Percentiles rank a stretch among this genome's conserved stretches.
Conservation (phyloP, 345 rosid genomes). For the Rubroshorea leprosula region DNA sequence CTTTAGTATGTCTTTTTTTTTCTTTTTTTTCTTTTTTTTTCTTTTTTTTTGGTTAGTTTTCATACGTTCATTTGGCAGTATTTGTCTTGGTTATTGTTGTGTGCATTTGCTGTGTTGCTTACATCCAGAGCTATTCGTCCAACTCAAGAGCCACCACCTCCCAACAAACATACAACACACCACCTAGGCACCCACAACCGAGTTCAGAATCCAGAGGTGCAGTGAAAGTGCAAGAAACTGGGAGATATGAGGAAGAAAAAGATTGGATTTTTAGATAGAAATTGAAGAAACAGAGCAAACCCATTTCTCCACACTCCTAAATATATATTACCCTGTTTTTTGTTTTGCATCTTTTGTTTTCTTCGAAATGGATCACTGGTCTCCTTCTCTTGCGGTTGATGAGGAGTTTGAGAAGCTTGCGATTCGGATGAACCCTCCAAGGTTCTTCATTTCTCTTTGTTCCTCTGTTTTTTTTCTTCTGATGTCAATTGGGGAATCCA, state of each 20-base stretch:
- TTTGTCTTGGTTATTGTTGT: no score
- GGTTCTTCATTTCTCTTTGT: conserved; percentile 27
- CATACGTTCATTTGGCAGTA: not conserved
- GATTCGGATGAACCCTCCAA: conserved; percentile 75
- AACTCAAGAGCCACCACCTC: conserved; percentile 40
- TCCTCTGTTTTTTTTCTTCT: not conserved
- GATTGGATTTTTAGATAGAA: not conserved
- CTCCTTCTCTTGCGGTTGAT: conserved; percentile 40
- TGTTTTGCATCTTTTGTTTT: not conserved
- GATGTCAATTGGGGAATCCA: not conserved
- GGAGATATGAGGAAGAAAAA: not conserved
- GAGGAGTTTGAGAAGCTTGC: conserved; percentile 74
- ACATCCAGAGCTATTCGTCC: conserved; percentile 42
- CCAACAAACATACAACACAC: conserved; percentile 19
- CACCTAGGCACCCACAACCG: conserved; percentile 10
- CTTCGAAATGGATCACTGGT: conserved; percentile 56
- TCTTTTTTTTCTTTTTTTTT: not conserved
- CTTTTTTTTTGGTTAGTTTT: not conserved
- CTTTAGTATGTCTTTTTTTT: no score
- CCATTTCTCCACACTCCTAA: conserved; percentile 9
- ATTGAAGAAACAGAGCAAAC: not conserved
- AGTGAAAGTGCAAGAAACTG: conserved; percentile 1
- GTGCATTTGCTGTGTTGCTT: conserved; percentile 1
- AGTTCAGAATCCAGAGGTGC: conserved; percentile 15
- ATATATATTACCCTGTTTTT: not conserved